Evolutionary conservation across 495 filamentous ascomycete genomes (phyloP), one percentile per base, ranked within the genome.

Genomic region (Alectoria sarmentosa): DNA sequence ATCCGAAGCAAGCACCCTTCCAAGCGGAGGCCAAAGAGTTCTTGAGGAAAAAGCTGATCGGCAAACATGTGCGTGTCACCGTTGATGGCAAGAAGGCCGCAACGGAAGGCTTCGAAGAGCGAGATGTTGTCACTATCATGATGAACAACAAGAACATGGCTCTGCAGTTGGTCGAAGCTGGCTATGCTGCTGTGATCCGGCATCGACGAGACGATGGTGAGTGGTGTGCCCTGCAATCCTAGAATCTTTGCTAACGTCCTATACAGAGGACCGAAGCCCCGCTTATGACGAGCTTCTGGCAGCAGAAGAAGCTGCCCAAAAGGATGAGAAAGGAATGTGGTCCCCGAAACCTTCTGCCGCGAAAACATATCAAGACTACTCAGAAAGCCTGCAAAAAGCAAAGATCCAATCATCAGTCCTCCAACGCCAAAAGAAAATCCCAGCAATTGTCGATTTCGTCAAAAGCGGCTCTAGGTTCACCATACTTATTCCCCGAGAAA

Each of bases 401-500:
- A 98, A 96, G 82, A 86, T 94, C 49, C 90, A 94, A 71, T 80
- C 96, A 30, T 89, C 91, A 7, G 84, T 90, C 39, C 83, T 99
- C 23, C 87, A 91, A 63, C 86, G 93, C 23, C 92, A 96, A 75
- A 91, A 90, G 76, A 91, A 88, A 67, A 88, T 97, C n/a, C 91
- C 95, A 5, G 95, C 89, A 11, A 77, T 99, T 67, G 93, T 99
- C 54, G 95, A 99, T 73, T 99, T 91, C 72, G 94, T 96, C 79
- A 96, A 96, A 77, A 91, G 90, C 19, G 95, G 89, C 38, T 96
- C 92, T 32, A 86, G 95, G 61, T 99, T 99, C 76, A 94, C 89
- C 37, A 81, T 99, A 54, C 80, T 99, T 8, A 84, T 99, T 42
- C 95, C 95, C 36, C 87, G 92, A 30, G 95, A 98, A 73, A 90